phyloP scores from a whole-genome alignment of 495 filamentous ascomycete species.

The Neurospora sp. region DNA sequence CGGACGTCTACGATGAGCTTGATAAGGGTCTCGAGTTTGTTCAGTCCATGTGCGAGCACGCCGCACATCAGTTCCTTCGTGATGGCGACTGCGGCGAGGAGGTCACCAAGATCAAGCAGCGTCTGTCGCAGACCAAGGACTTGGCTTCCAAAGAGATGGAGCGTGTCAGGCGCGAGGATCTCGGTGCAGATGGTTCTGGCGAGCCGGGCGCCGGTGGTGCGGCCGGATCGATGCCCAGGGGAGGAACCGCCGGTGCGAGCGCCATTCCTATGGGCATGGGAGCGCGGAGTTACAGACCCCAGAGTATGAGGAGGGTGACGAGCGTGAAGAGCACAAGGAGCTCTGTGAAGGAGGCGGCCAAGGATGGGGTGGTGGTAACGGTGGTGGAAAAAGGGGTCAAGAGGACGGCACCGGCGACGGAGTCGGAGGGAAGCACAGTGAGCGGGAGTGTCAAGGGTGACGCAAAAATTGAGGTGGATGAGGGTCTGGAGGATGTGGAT shows the following conservation, averaged over 20 bases:
- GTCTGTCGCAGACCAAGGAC: slow-evolving; percentile 48
- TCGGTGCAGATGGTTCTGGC: slow-evolving; percentile 13
- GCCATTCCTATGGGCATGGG: neutral
- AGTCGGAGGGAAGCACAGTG: neutral
- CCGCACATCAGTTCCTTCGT: slow-evolving; percentile 77
- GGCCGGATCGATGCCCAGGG: slow-evolving; percentile 14
- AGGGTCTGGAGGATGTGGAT: slow-evolving; percentile 32
- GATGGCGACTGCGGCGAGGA: slow-evolving; percentile 71
- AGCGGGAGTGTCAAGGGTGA: neutral
- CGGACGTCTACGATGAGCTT: slow-evolving; percentile 57
- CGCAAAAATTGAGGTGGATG: slow-evolving; percentile 20
- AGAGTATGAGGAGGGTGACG: slow-evolving; percentile 20
- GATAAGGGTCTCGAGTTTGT: slow-evolving; percentile 71
- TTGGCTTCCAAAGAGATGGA: slow-evolving; percentile 49
- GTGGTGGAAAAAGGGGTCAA: slow-evolving; percentile 11
- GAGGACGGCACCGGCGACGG: neutral
- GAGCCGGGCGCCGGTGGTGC: slow-evolving; percentile 10
- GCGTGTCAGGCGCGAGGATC: slow-evolving; percentile 32
- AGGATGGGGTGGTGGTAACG: slow-evolving; percentile 5
- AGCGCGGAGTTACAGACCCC: slow-evolving; percentile 8
- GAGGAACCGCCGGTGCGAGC: neutral
- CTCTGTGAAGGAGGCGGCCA: slow-evolving; percentile 9
- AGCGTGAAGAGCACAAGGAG: slow-evolving; percentile 2
- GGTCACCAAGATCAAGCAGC: slow-evolving; percentile 54
- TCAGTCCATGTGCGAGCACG: slow-evolving; percentile 72